Percentiles rank a stretch among this genome's conserved stretches.
Evolutionary conservation across 768 basidiomycete genomes (phyloP).

Genomic region (Suillus clintonianus): DNA sequence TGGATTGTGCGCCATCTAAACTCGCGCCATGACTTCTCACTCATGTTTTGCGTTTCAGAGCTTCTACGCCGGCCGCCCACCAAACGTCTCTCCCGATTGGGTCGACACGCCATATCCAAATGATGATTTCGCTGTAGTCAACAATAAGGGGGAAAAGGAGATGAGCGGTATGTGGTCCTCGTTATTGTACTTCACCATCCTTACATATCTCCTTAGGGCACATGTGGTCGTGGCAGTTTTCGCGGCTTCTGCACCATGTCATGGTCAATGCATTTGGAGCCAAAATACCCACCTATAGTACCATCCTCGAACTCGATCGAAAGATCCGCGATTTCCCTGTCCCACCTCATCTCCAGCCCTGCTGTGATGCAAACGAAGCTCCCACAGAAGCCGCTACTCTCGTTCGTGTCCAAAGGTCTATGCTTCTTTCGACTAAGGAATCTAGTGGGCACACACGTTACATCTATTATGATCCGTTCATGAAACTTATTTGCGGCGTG

Average conservation of each 20-base stretch:
- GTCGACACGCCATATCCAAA: slow-evolving; percentile 59
- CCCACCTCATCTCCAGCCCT: slow-evolving; percentile 47
- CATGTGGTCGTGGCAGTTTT: slow-evolving; percentile 57
- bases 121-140: slow-evolving; percentile 38
- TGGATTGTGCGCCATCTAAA: slow-evolving; percentile 47
- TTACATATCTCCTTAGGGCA: slow-evolving; percentile 42
- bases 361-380: slow-evolving; percentile 19
- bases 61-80: slow-evolving; percentile 61
- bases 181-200: not conserved
- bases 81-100: slow-evolving; percentile 51
- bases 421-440: slow-evolving; percentile 50
- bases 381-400: slow-evolving; percentile 16
- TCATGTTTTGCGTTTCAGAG: slow-evolving; percentile 43
- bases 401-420: slow-evolving; percentile 42
- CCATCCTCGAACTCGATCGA: slow-evolving; percentile 59
- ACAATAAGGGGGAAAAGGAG: slow-evolving; percentile 36
- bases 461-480: not conserved
- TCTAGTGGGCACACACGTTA: slow-evolving; percentile 37
- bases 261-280: slow-evolving; percentile 54
- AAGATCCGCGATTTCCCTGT: slow-evolving; percentile 62
- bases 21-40: not conserved
- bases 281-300: slow-evolving; percentile 50
- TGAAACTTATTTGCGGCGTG: not conserved
- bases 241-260: slow-evolving; percentile 51
- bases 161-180: slow-evolving; percentile 42